Base-by-base conservation (phyloP, 331 rosid species). In the Rhamnella rubrinervis region DNA sequence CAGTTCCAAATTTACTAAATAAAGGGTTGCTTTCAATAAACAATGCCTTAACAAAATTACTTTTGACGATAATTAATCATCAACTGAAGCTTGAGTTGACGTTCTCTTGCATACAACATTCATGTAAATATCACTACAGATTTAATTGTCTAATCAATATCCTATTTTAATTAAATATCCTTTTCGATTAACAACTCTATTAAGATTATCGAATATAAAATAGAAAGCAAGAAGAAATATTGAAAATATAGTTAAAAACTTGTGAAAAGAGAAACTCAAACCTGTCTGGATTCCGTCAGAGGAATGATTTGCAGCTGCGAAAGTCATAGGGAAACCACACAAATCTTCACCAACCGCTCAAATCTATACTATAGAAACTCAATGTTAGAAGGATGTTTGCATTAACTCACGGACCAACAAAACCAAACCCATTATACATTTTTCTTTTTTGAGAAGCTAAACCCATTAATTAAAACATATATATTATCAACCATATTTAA, bases 271-370 rank as follows among this genome's bases (percentile, higher is more conserved):
- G 39, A 64, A 73, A 78, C 51, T 59, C 78, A 78, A 85, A 90
- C 96, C 97, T 88, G 85, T 57, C 58, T 67, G 76, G 46, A 58
- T 62, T 55, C 82, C 77, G 19, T 75, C 69, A 26, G 91, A 67
- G 66, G 80, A 52, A 59, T 78, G 91, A 86, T 71, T 83, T 18
- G 87, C 69, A 61, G 89, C 84, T 63, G 85, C 46, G 82, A 78
- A 73, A 16, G 88, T 82, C 92, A 86, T 88, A 59, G 46, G 66
- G 59, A 59, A 74, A 41, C 77, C 39, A 55, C 51, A 50, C 44
- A 72, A 72, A 67, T 77, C 69, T 68, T 75, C 65, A 68, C 62
- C 57, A 59, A 38, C 50, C 59, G 65, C 71, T 25, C 69, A 77
- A 66, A 58, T 61, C 59, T 71, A 5, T 49, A 55, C 73, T 67